Evolutionary conservation across 139 green algal species (phyloP).

Genomic region (Picochlorum sp.): DNA sequence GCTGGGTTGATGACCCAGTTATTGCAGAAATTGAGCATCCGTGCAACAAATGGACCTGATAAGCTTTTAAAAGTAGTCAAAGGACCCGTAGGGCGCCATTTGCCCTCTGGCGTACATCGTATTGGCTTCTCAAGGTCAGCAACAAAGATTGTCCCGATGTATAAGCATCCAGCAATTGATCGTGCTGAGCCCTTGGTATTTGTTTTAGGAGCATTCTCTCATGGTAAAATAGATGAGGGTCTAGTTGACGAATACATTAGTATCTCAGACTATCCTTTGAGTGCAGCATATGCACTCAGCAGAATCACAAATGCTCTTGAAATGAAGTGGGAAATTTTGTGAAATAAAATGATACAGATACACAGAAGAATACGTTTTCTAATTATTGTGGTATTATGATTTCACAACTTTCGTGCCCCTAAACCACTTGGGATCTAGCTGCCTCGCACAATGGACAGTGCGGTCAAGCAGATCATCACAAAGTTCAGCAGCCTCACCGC

Average conservation of each 20-base stretch:
- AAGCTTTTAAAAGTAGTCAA: conserved; percentile 93
- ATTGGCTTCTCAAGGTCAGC: conserved; percentile 75
- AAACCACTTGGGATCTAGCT: conserved; percentile 34
- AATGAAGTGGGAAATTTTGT: conserved; percentile 75
- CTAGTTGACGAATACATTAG: conserved; percentile 78
- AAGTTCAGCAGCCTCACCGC: conserved; percentile 1
- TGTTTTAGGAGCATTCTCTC: conserved; percentile 84
- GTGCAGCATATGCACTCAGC: conserved; percentile 71
- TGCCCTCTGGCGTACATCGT: conserved; percentile 50
- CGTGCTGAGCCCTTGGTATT: conserved; percentile 57
- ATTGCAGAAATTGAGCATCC: conserved; percentile 95
- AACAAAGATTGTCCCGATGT: conserved; percentile 36
- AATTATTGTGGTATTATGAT: background rate
- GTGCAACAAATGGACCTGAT: conserved; percentile 85
- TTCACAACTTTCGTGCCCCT: conserved; percentile 16
- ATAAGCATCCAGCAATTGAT: conserved; percentile 4
- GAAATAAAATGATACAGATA: conserved; percentile 1
- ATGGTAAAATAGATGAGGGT: conserved; percentile 76
- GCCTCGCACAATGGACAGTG: conserved; percentile 30
- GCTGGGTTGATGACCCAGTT: conserved; percentile 92
- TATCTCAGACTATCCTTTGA: conserved; percentile 85
- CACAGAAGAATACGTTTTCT: background rate
- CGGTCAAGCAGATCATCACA: conserved; percentile 19
- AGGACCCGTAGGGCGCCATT: conserved; percentile 73
- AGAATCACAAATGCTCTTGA: conserved; percentile 86